Evolutionary conservation across 257 asterid species (phyloP), one percentile per base, ranked within the genome.

Genomic region (Plantago elongata): DNA sequence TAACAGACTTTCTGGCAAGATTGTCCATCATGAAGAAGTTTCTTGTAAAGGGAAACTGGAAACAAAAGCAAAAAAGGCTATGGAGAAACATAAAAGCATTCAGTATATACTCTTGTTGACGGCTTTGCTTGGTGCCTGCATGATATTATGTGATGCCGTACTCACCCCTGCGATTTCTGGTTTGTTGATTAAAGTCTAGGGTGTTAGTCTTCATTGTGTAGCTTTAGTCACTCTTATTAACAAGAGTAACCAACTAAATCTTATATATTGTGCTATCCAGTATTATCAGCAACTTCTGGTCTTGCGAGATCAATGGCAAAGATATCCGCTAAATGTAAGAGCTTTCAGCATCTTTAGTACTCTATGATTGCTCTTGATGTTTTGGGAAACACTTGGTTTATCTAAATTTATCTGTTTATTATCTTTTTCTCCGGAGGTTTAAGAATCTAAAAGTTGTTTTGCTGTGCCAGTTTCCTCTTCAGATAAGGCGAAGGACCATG

Each of bases 121-220:
- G 69, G 99, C 97, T 73, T 76, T 92, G 72, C 69, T 86, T 63
- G 99, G 99, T 57, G 86, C 97, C 61, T 92, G 99, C 79, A 81
- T 86, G 95, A 89, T 89, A 66, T 68, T 92, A 30, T 72, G 89
- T 22, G 99, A 92, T 70, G 95, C 93, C 61, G 78, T 86, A 68
- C 88, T 92, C 55, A 89, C 97, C 30, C 99, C 99, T n/a, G 84
- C 97, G 30, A 75, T 92, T 71, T 92, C 96, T 67, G 94, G 99
- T 92, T 61, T 14, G 90, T 67, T 59, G 4, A 11, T 70, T 27
- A 15, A 15, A 38, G 51, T 69, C 43, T 68, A 46, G 47, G 45
- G 16, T 51, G 45, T 42, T 7, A 14, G 50, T 37, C 45, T 57
- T 54, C 22, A 42, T 64, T 44, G 0, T 9, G 37, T 17, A 59